phyloP scores from a whole-genome alignment of 495 filamentous ascomycete species.

The Lepraria neglecta region DNA sequence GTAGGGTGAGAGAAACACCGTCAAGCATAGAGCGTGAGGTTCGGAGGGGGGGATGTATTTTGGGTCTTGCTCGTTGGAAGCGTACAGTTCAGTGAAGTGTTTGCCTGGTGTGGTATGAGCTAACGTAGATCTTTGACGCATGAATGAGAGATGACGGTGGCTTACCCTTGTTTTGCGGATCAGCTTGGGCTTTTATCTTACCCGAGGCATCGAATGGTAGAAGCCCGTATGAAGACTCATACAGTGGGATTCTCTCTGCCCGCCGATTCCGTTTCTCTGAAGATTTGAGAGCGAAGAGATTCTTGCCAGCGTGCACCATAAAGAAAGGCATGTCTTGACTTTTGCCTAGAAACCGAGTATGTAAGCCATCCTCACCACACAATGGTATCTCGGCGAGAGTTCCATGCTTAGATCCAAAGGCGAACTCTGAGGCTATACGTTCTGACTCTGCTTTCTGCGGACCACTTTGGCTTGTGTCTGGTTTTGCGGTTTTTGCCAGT shows the following conservation, averaged over 20 bases:
- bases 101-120: no score
- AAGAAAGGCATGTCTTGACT: slow-evolving; percentile 30
- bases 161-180: no score
- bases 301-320: slow-evolving; percentile 30
- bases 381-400: slow-evolving; percentile 19
- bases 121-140: no score
- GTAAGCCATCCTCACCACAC: slow-evolving; percentile 4
- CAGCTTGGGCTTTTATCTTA: neutral
- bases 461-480: neutral
- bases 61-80: neutral
- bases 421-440: slow-evolving; percentile 2
- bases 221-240: neutral
- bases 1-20: slow-evolving; percentile 27
- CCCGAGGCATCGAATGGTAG: no score
- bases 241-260: neutral
- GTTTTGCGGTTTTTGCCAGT: slow-evolving; percentile 14
- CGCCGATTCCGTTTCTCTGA: neutral
- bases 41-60: neutral
- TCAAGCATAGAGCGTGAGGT: slow-evolving; percentile 23
- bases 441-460: neutral
- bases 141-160: no score
- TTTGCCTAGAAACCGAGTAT: slow-evolving; percentile 29
- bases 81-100: no score
- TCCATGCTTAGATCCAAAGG: neutral
- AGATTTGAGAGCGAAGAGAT: slow-evolving; percentile 15